phyloP scores from a whole-genome alignment of 495 filamentous ascomycete species.

The Glarea lozoyensis region DNA sequence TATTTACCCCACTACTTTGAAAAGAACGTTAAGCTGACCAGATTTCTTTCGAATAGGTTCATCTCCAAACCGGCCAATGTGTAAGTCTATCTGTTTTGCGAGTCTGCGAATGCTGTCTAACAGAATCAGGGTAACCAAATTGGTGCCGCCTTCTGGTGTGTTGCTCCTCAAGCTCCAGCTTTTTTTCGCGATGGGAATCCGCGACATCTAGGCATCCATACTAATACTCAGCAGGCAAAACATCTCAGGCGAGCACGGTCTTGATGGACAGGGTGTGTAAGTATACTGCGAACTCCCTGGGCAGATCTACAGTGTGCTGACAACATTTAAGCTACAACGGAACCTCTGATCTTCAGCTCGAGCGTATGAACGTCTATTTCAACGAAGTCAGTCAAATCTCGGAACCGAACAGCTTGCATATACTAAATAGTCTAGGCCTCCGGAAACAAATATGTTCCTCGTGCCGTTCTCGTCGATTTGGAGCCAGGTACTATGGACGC shows the following conservation, averaged over 20 bases:
- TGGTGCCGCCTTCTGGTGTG: constrained; percentile 97
- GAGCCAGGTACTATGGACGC: constrained; percentile 99
- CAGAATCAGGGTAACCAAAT: constrained; percentile 92
- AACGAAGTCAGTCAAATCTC: constrained; percentile 67
- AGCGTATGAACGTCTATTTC: constrained; percentile 99
- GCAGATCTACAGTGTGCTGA: constrained; percentile 25
- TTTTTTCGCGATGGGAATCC: too few relatives aligned
- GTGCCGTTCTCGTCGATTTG: constrained; percentile 98
- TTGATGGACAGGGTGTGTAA: constrained; percentile 90
- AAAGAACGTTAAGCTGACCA: constrained; percentile 29
- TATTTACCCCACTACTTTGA: constrained; percentile 36
- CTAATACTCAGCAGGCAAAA: constrained; percentile 56
- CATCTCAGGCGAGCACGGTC: constrained; percentile 98
- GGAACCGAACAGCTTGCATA: neutral
- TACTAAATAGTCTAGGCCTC: constrained; percentile 53
- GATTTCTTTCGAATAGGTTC: constrained; percentile 56
- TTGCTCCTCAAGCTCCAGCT: too few relatives aligned
- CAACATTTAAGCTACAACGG: constrained; percentile 73
- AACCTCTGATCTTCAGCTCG: constrained; percentile 94
- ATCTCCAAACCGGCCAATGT: constrained; percentile 98
- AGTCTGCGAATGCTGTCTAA: constrained; percentile 30
- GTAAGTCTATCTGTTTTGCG: constrained; percentile 45
- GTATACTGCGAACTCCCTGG: constrained; percentile 25
- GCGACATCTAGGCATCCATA: constrained; percentile 7
- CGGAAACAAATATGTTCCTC: constrained; percentile 97